Percentiles rank a stretch among this genome's conserved stretches.
phyloP scores from a whole-genome alignment of 192 early-diverging fungal genomes.

The Diversispora epigaea region DNA sequence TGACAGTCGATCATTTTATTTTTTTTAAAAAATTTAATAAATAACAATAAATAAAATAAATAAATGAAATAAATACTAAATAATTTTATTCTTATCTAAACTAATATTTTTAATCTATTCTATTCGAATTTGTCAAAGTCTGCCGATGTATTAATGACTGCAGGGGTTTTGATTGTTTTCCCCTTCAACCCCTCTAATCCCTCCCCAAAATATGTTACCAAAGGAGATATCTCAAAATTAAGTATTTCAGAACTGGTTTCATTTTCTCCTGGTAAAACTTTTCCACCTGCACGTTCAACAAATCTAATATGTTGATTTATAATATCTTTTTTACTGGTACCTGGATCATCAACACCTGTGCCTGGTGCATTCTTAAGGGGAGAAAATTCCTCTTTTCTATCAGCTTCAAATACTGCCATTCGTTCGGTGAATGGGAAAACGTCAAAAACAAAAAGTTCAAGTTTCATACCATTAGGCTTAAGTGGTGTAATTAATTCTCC shows the following conservation, averaged over 20 bases:
- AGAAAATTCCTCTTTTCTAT: slow-evolving; percentile 93
- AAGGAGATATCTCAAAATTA: slow-evolving; percentile 82
- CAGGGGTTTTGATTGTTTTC: slow-evolving; percentile 65
- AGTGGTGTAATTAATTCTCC: slow-evolving; percentile 71
- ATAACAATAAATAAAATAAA: too few species aligned
- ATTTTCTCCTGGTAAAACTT: slow-evolving; percentile 54
- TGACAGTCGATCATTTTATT: too few species aligned
- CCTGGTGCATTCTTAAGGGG: slow-evolving; percentile 98
- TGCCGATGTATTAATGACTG: slow-evolving; percentile 41
- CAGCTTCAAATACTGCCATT: slow-evolving; percentile 91
- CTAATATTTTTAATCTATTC: too few species aligned
- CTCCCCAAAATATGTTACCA: slow-evolving; percentile 92
- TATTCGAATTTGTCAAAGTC: slow-evolving; percentile 35
- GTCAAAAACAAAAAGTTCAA: slow-evolving; percentile 99
- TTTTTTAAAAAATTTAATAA: too few species aligned
- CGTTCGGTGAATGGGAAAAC: slow-evolving; percentile 89
- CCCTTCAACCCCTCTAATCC: slow-evolving; percentile 79
- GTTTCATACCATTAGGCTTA: slow-evolving; percentile 94
- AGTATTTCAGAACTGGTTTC: slow-evolving; percentile 41
- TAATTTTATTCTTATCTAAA: too few species aligned
- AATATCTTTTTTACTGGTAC: slow-evolving; percentile 89
- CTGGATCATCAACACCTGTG: slow-evolving; percentile 82
- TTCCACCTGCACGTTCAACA: slow-evolving; percentile 81
- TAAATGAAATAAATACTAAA: too few species aligned
- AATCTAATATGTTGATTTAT: slow-evolving; percentile 86